These are phyloP conservation scores for Podospora pseudopauciseta DNA, from an alignment of 495 filamentous ascomycete species.

Conservation along the genomic window DNA sequence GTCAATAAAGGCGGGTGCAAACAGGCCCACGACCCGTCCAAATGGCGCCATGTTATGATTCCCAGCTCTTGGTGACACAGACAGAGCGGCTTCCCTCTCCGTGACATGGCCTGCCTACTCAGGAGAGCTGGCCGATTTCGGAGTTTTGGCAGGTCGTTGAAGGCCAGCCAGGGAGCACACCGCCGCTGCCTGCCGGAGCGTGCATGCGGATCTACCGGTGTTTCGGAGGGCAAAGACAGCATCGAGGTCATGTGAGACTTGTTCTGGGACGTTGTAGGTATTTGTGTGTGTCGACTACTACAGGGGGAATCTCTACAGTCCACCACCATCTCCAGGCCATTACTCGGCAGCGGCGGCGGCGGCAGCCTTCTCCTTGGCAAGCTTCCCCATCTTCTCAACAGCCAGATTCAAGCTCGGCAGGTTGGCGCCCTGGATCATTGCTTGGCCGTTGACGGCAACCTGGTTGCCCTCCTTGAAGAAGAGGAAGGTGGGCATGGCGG, in stretches of 20 bases:
- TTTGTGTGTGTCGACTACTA: background rate
- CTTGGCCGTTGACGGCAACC: slow-evolving; percentile 61
- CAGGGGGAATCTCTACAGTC: background rate
- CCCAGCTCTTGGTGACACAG: background rate
- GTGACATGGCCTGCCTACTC: background rate
- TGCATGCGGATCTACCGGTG: background rate
- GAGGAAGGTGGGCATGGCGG: slow-evolving; percentile 81
- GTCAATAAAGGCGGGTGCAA: background rate
- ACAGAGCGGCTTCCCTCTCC: background rate
- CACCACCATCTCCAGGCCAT: background rate
- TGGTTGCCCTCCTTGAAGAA: slow-evolving; percentile 76
- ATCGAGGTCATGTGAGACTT: background rate
- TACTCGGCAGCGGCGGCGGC: slow-evolving; percentile 11
- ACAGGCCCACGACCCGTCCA: background rate
- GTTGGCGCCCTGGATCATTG: slow-evolving; percentile 32
- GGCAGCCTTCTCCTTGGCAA: slow-evolving; percentile 30
- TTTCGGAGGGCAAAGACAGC: background rate
- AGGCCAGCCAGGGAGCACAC: background rate
- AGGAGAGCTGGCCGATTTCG: background rate
- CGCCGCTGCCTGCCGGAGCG: background rate
- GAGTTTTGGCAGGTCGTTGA: background rate
- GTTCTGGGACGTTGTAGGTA: background rate
- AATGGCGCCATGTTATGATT: background rate
- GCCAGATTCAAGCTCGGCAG: slow-evolving; percentile 21
- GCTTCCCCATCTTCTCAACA: slow-evolving; percentile 28